These are phyloP conservation scores for Chrysosporium queenslandicum DNA, from an alignment of 2,329 filamentous ascomycete species.

Conservation along the genomic window DNA sequence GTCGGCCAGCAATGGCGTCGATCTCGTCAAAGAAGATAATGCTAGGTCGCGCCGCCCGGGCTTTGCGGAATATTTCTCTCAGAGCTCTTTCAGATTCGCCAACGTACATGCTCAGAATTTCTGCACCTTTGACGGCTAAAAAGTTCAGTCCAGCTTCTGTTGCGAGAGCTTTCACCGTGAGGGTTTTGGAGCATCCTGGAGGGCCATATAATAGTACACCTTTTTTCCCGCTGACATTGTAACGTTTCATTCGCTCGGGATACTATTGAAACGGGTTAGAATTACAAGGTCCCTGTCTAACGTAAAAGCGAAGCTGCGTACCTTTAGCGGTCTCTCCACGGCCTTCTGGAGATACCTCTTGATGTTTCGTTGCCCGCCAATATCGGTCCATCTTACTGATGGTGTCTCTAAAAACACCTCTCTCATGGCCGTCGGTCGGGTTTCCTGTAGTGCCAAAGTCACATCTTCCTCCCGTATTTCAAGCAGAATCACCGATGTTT, in stretches of 20 bases:
- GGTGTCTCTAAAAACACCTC: constrained; percentile 83
- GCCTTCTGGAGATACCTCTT: constrained; percentile 57
- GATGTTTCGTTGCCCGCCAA: constrained; percentile 71
- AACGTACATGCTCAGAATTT: constrained; percentile 93
- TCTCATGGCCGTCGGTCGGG: constrained; percentile 77
- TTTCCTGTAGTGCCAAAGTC: constrained; percentile 50
- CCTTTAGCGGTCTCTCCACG: constrained; percentile 49
- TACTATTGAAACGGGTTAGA: constrained; percentile 27
- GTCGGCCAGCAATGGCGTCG: constrained; percentile 63
- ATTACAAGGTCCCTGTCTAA: not conserved
- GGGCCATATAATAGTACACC: constrained; percentile 85
- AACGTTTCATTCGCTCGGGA: constrained; percentile 41
- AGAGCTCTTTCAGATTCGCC: constrained; percentile 84
- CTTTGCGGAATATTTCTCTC: constrained; percentile 75
- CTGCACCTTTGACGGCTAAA: constrained; percentile 85
- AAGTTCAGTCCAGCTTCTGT: constrained; percentile 89
- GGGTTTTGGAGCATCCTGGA: constrained; percentile 88
- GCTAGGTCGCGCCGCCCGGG: constrained; percentile 72
- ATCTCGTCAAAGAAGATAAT: constrained; percentile 98
- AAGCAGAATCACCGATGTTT: constrained; percentile 18
- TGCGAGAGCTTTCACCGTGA: constrained; percentile 81
- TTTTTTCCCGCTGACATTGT: constrained; percentile 56
- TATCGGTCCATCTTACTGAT: constrained; percentile 74
- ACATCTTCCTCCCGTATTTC: constrained; percentile 30
- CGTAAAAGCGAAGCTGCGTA: constrained; percentile 21